Evolutionary conservation across 139 green algal species (phyloP).

Genomic region (Raphidocelis subcapitata): DNA sequence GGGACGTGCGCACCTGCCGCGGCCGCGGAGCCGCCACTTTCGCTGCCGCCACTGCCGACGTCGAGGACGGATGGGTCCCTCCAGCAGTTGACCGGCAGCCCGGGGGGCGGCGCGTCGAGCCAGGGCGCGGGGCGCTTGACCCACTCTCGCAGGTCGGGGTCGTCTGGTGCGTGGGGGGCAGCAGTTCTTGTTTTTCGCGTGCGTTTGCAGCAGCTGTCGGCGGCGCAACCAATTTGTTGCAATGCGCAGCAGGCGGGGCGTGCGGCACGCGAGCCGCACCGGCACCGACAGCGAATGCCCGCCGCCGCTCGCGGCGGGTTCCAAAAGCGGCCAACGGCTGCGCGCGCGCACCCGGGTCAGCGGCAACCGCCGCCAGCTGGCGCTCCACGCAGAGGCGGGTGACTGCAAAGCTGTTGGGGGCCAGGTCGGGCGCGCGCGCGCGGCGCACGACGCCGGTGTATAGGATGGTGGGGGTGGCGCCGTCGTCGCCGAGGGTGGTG

Average conservation of each 20-base stretch:
- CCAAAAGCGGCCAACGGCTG: too few species aligned
- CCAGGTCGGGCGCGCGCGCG: constrained; percentile 6
- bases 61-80: constrained; percentile 67
- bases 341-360: constrained; percentile 42
- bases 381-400: constrained; percentile 76
- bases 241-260: too few species aligned
- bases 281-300: too few species aligned
- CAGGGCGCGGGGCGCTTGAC: constrained; percentile 33
- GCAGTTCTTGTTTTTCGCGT: too few species aligned
- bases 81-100: constrained; percentile 65
- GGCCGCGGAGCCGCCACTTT: not conserved
- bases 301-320: too few species aligned
- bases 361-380: constrained; percentile 62
- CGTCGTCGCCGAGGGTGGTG: constrained; percentile 40
- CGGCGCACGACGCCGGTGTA: constrained; percentile 57
- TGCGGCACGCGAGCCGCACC: not conserved
- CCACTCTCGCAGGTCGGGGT: constrained; percentile 39
- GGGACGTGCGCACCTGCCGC: too few species aligned
- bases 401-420: constrained; percentile 41
- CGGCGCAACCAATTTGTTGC: too few species aligned
- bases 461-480: constrained; percentile 51
- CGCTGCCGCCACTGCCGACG: not conserved
- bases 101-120: constrained; percentile 58
- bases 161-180: constrained; percentile 25
- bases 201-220: too few species aligned